Evolutionary conservation across 2,329 filamentous ascomycete species (phyloP).

Genomic region (Colletotrichum liaoningense): DNA sequence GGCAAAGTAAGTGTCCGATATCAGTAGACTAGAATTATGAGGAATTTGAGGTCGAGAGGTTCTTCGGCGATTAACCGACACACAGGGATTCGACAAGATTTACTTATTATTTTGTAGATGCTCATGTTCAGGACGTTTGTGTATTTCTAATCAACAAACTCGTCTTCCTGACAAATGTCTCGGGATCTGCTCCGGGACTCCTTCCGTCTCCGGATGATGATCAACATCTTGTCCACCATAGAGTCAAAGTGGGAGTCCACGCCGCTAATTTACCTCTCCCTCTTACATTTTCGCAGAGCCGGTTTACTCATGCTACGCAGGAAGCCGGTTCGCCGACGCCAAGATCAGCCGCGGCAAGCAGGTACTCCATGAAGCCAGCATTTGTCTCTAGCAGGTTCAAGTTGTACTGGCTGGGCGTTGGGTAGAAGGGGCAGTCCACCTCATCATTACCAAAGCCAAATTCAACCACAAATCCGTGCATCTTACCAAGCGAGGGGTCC

Average conservation of each 20-base stretch:
- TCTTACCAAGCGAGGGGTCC: constrained; percentile 47
- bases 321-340: constrained; percentile 32
- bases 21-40: too few species aligned
- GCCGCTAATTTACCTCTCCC: not conserved
- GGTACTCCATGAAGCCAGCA: constrained; percentile 61
- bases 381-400: constrained; percentile 56
- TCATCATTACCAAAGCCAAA: constrained; percentile 54
- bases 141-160: not conserved
- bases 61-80: not conserved
- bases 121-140: not conserved
- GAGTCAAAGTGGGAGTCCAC: not conserved
- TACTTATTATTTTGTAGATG: not conserved
- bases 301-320: not conserved
- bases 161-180: not conserved
- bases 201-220: not conserved
- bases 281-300: not conserved
- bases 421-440: constrained; percentile 57
- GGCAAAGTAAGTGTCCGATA: too few species aligned
- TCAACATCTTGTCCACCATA: not conserved
- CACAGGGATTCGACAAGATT: not conserved
- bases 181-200: not conserved
- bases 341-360: constrained; percentile 38
- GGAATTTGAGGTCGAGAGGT: not conserved
- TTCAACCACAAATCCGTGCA: constrained; percentile 59
- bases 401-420: constrained; percentile 54